These are phyloP conservation scores for Suillus sp. DNA, from an alignment of 768 basidiomycete species.

Conservation along the genomic window DNA sequence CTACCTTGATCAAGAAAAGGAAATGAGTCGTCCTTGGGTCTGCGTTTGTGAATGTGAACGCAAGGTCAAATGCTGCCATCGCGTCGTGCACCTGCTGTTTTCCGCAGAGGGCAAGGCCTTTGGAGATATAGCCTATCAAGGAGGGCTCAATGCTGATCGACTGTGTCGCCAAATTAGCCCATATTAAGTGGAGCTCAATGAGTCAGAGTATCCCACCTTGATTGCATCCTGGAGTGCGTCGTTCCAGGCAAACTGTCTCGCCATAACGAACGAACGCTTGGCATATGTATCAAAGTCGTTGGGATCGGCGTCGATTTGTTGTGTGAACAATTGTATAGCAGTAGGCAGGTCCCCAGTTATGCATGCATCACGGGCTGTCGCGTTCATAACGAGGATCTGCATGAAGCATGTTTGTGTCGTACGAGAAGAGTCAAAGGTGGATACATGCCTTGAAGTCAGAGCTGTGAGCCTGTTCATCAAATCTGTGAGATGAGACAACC, in stretches of 20 bases:
- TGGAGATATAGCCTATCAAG: not conserved
- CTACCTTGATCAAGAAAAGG: not conserved
- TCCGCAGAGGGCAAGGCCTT: not conserved
- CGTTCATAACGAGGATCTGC: not conserved
- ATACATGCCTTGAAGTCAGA: not conserved
- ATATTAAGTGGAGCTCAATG: not conserved
- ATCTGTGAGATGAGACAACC: not conserved
- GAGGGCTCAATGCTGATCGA: not conserved
- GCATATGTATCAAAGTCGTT: not conserved
- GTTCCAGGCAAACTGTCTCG: not conserved
- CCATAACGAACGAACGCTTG: not conserved
- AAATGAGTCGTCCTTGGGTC: not conserved
- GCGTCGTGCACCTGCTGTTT: not conserved
- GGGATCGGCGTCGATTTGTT: not conserved
- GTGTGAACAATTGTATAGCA: not conserved
- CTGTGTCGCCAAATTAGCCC: not conserved
- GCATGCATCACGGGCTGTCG: not conserved
- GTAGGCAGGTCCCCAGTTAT: not conserved
- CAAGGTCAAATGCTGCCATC: slow-evolving; percentile 1
- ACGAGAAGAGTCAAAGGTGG: not conserved
- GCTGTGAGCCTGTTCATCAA: not conserved
- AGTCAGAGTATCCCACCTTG: not conserved
- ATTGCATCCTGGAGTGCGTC: not conserved
- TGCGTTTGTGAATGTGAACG: not conserved
- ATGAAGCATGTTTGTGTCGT: not conserved